Base-by-base conservation (phyloP, 169 alveolate genomes). In the Theileria equi region DNA sequence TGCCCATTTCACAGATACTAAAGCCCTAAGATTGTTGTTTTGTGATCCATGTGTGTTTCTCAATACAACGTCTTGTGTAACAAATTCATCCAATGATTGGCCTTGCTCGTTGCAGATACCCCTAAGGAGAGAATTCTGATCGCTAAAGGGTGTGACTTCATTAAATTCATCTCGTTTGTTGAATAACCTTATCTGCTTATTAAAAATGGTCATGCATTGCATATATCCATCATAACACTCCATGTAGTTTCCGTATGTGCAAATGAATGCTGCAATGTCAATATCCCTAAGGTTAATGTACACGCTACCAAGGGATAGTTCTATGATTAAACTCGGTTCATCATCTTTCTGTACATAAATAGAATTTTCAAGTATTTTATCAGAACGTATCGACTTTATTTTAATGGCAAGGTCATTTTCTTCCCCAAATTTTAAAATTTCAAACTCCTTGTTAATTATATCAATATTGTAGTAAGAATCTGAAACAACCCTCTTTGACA, bases 211-310 rank as follows among this genome's bases (percentile, higher is more conserved):
- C n/a, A n/a, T n/a, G n/a, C n/a, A n/a, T n/a, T n/a, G n/a, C n/a
- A n/a, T n/a, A n/a, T n/a, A n/a, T n/a, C n/a, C n/a, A n/a, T n/a
- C n/a, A n/a, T n/a, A n/a, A n/a, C n/a, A n/a, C n/a, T n/a, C n/a
- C n/a, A n/a, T 60, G 38, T 57, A 74, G 17, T 62, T 57, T 8
- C 61, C 10, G 34, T 60, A 40, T n/a, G 72, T 26, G 19, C 40
- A 49, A 17, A 63, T 62, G 23, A 64, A 10, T 2, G 35, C 63
- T 28, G 54, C 47, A 60, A 74, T 19, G 36, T 74, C 84, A 59
- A 32, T 41, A n/a, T 74, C 84, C 25, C 84, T 60, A 16, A 74
- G 44, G 28, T 57, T 43, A 10, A 55, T 41, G 65, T 74, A 55
- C n/a, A 74, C 36, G 34, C 77, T 50, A 10, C 72, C 79, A 28